Base-by-base conservation (phyloP, 306 rosid species). In the Canavalia gladiata region DNA sequence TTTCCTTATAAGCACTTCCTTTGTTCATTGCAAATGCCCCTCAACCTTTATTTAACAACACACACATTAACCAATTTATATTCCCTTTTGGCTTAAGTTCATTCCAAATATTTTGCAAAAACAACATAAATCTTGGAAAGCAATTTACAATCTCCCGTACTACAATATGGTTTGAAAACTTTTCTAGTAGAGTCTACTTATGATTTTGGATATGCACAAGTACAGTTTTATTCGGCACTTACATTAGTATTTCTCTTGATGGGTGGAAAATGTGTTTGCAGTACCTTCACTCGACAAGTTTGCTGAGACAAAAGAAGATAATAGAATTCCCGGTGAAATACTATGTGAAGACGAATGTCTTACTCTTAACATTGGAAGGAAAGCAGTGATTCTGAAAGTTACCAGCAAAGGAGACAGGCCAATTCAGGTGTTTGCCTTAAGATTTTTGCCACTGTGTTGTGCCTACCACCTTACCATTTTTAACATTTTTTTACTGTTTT, bases 391-490 rank as follows among this genome's bases (percentile, higher is more conserved):
- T 35, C 91, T 93, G 78, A 83, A 49, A 55, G 90, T 93, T 41
- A 86, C 84, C 82, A 93, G 86, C 86, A 86, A 43, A 31, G 97
- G 94, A 75, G 97, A 93, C 84, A 84, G 97, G 79, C 92, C 97
- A 12, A 63, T 93, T 88, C 97, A 91, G 97, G 95, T 88, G 70
- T 45, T 47, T 76, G 13, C 30, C 49, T 39, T 68, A 28, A 8
- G 2, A 41, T 65, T 65, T 65, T 39, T 58, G 10, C 43, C 57
- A 51, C 50, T 7, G 47, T 67, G 67, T 18, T 74, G 37, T 39
- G 13, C 13, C 43, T 76, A 28, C 55, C 46, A 57, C 75, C 29
- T 49, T 56, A 54, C 71, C 74, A 69, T 69, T 62, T 76, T 33
- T 28, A 6, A 29, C 39, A 43, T 68, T 50, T 4, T 31, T 43